phyloP scores from a whole-genome alignment of 2,329 filamentous ascomycete species.

The Pseudonectria buxi region DNA sequence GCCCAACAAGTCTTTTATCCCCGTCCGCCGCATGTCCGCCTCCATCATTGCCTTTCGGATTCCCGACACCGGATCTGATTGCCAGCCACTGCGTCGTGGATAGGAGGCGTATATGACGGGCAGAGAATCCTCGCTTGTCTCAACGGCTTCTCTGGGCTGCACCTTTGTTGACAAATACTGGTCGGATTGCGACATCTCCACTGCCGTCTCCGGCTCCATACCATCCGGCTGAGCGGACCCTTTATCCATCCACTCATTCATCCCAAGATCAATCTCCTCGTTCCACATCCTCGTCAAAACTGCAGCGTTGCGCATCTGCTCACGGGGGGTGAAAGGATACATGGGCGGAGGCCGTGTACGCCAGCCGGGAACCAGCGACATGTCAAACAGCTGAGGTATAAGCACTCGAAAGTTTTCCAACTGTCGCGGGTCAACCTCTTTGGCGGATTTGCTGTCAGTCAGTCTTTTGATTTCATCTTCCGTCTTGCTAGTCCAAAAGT shows the following conservation, averaged over 20 bases:
- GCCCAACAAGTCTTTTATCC: constrained; percentile 37
- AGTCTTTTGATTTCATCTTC: constrained; percentile 20
- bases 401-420: constrained; percentile 43
- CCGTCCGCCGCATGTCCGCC: constrained; percentile 37
- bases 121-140: too few relatives aligned
- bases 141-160: too few relatives aligned
- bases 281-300: constrained; percentile 48
- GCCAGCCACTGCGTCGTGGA: constrained; percentile 35
- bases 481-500: constrained; percentile 30
- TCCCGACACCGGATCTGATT: constrained; percentile 33
- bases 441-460: constrained; percentile 15
- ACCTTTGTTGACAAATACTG: too few relatives aligned
- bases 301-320: constrained; percentile 49
- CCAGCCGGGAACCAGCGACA: constrained; percentile 50
- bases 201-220: constrained; percentile 7
- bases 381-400: constrained; percentile 46
- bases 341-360: constrained; percentile 36
- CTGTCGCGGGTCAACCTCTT: constrained; percentile 21
- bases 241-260: constrained; percentile 38
- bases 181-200: too few relatives aligned
- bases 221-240: constrained; percentile 37
- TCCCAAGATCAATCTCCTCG: constrained; percentile 29
- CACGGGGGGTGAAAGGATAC: constrained; percentile 38
- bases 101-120: constrained; percentile 26
- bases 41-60: constrained; percentile 41